Base-by-base conservation (phyloP, 2,329 filamentous ascomycete genomes). In the Fusarium tricinctum region DNA sequence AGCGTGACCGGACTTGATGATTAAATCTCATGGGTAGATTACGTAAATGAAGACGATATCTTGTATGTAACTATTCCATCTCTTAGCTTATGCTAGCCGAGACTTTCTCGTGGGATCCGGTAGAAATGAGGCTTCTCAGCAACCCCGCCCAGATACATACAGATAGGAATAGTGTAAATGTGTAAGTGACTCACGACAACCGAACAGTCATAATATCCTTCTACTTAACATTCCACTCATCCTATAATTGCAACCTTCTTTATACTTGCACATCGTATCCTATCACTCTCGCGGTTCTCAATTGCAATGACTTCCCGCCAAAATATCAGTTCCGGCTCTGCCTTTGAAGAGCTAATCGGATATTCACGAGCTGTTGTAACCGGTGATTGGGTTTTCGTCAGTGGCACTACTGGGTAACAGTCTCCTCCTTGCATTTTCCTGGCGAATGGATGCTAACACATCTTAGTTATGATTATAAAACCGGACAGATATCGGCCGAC, bases 281-380 rank as follows among this genome's bases (percentile, higher is more conserved):
- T 26, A 48, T 13, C 15, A 28, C 42, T 28, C 22, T 23, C n/a
- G 48, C 42, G 4, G 14, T 33, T 5, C 33, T 22, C 17, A 6
- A 39, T 14, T 20, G 42, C 17, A 43, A 75, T 55, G 66, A 78
- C 81, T 78, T 50, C 74, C 23, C 78, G 80, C 38, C 68, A 67
- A 46, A 80, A 81, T 69, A 83, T 86, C 69, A 82, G 79, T 69
- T 85, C 84, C 22, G 82, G 81, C 50, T 87, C 84, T 7, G 74
- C 78, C 40, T 87, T 87, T 64, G 85, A 87, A 74, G 77, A 77
- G 26, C 78, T 83, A 63, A 87, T 87, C 54, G 84, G 83, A 49
- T 87, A 87, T 74, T 86, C 85, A 30, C 80, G 85, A 48, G 85
- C 85, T 35, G 84, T 87, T 5, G 79, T 85, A 19, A 76, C 79